Evolutionary conservation across 73 alveolate genomes (phyloP).

Genomic region (Uronychia binucleata): DNA sequence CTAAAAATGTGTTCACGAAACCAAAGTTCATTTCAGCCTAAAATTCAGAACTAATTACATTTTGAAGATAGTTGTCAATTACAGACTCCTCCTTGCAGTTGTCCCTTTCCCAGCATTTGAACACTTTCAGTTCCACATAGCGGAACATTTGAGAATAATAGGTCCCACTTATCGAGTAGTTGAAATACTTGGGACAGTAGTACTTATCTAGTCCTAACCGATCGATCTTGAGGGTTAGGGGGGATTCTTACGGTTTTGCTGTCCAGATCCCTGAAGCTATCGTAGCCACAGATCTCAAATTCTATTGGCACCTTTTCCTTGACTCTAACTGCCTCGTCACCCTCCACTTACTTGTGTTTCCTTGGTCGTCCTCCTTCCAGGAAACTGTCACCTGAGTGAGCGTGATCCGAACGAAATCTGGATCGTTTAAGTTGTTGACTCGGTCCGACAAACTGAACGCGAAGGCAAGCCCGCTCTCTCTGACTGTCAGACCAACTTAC

Average conservation of each 20-base stretch:
- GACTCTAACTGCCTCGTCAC: not conserved
- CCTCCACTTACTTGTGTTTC: not conserved
- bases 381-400: not conserved
- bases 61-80: not conserved
- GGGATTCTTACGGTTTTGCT: not conserved
- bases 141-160: not conserved
- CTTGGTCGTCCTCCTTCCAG: not conserved
- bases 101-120: not conserved
- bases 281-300: not conserved
- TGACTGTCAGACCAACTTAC: not conserved
- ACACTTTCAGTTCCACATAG: not conserved
- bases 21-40: slow-evolving; percentile 1
- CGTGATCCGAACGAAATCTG: not conserved
- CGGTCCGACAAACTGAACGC: not conserved
- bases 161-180: not conserved
- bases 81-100: not conserved
- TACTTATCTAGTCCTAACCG: slow-evolving; percentile 7
- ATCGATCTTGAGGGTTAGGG: too few relatives aligned
- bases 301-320: not conserved
- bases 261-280: not conserved
- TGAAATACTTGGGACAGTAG: not conserved
- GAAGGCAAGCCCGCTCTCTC: not conserved
- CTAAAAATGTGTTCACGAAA: slow-evolving; percentile 10
- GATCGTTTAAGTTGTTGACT: not conserved
- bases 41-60: not conserved